Evolutionary conservation across 164 flowering plant genomes (phyloP).

Genomic region (Taxillus chinensis): DNA sequence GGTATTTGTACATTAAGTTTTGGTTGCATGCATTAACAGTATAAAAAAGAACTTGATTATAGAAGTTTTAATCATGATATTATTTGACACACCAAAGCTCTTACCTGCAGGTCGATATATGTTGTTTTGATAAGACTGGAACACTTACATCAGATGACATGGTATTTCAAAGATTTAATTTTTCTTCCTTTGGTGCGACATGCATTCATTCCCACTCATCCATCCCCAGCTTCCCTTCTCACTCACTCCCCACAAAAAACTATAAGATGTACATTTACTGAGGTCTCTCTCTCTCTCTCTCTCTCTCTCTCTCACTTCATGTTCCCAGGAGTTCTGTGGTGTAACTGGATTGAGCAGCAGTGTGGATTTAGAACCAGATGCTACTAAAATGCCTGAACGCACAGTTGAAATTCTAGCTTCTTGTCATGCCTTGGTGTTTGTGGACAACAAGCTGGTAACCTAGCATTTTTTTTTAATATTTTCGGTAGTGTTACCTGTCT

Average conservation of each 20-base stretch:
- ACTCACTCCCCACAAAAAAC: too few species aligned
- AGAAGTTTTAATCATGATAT: too few species aligned
- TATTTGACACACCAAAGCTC: not conserved
- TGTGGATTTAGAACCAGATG: conserved; percentile 56
- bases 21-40: too few species aligned
- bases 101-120: conserved; percentile 77
- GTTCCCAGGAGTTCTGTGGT: conserved; percentile 75
- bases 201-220: too few species aligned
- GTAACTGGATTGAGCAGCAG: conserved; percentile 58
- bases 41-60: too few species aligned
- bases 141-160: conserved; percentile 98
- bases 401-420: conserved; percentile 80
- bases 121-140: conserved; percentile 98
- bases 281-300: not conserved
- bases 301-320: not conserved
- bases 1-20: too few species aligned
- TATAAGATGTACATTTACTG: too few species aligned
- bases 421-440: conserved; percentile 96
- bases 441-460: conserved; percentile 90
- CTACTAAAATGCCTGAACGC: conserved; percentile 57
- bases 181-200: not conserved
- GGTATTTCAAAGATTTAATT: conserved; percentile 41
- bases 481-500: not conserved
- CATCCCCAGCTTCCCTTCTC: too few species aligned
- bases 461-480: not conserved